A percentile compares a stretch with the other conserved stretches of the same genome.
These are phyloP conservation scores for Sporisorium sorghi DNA, from an alignment of 1,284 basidiomycete genomes.

Conservation along the genomic window DNA sequence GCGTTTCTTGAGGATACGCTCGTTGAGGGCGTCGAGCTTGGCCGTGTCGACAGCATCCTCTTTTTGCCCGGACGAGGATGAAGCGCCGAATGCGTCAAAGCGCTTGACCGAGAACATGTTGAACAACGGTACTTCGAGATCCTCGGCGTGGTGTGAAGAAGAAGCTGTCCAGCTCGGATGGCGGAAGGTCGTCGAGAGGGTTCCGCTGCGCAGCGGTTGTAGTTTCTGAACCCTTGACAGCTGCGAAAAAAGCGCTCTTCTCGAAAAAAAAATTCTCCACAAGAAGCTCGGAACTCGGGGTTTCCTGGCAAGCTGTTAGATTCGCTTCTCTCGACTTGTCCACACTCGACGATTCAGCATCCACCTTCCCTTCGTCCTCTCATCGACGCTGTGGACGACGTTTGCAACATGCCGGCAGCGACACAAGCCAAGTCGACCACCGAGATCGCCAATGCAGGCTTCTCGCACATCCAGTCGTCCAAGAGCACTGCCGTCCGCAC, in stretches of 20 bases:
- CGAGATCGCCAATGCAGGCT: constrained; percentile 48
- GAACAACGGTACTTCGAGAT: neutral
- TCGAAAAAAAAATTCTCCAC: constrained; percentile 18
- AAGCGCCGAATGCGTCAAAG: constrained; percentile 45
- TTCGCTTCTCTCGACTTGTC: neutral
- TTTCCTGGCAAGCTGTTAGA: constrained; percentile 7
- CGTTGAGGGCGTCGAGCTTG: constrained; percentile 56
- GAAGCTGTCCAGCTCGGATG: neutral
- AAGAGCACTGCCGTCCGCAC: constrained; percentile 23
- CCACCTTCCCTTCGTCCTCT: neutral
- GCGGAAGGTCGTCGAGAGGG: neutral
- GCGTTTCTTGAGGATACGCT: constrained; percentile 48
- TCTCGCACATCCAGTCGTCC: constrained; percentile 42
- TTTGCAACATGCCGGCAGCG: constrained; percentile 27
- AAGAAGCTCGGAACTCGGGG: constrained; percentile 7
- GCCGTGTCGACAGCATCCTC: constrained; percentile 21
- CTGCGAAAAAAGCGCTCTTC: constrained; percentile 1
- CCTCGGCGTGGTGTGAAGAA: neutral
- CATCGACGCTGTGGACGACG: neutral
- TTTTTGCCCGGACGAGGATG: constrained; percentile 8
- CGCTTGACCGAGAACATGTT: constrained; percentile 57
- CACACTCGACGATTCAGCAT: constrained; percentile 19
- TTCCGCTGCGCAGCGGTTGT: neutral
- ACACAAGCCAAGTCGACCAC: constrained; percentile 42
- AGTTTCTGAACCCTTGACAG: constrained; percentile 13